These are phyloP conservation scores for Hansenula sp. DNA, from an alignment of 1,139 yeast species.

Conservation along the genomic window DNA sequence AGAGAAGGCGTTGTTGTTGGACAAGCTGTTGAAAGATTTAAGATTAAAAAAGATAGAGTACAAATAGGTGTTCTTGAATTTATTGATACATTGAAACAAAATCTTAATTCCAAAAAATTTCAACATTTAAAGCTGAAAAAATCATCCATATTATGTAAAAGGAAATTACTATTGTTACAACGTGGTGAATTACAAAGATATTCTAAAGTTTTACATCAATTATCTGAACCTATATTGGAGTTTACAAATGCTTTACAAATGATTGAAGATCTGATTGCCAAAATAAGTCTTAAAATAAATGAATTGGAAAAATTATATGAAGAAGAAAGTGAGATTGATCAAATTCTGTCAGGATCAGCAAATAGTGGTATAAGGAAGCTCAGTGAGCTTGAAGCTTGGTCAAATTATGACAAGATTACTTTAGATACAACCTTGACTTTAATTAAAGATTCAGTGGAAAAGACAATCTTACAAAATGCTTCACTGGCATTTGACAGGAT, in stretches of 20 bases:
- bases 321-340: conserved; percentile 46
- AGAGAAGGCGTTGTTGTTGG: conserved; percentile 46
- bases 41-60: conserved; percentile 31
- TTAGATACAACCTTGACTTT: conserved; percentile 38
- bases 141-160: conserved; percentile 45
- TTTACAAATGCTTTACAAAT: conserved; percentile 9
- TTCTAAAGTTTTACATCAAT: conserved; percentile 11
- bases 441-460: conserved; percentile 44
- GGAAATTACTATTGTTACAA: conserved; percentile 46
- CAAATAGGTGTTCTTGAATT: conserved; percentile 36
- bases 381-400: conserved; percentile 54
- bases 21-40: conserved; percentile 29
- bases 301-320: conserved; percentile 49
- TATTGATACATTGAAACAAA: conserved; percentile 34
- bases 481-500: conserved; percentile 42
- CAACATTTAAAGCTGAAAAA: conserved; percentile 42
- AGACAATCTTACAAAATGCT: conserved; percentile 51
- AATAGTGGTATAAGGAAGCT: conserved; percentile 40
- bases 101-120: conserved; percentile 37
- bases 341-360: conserved; percentile 38
- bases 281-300: conserved; percentile 34
- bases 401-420: conserved; percentile 33
- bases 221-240: conserved; percentile 11
- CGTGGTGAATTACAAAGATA: conserved; percentile 33
- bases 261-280: conserved; percentile 16